A percentile compares a stretch with the other conserved stretches of the same genome.
Evolutionary conservation across 805 yeast genomes (phyloP).

Genomic region (Starmerella potacharoeniae): DNA sequence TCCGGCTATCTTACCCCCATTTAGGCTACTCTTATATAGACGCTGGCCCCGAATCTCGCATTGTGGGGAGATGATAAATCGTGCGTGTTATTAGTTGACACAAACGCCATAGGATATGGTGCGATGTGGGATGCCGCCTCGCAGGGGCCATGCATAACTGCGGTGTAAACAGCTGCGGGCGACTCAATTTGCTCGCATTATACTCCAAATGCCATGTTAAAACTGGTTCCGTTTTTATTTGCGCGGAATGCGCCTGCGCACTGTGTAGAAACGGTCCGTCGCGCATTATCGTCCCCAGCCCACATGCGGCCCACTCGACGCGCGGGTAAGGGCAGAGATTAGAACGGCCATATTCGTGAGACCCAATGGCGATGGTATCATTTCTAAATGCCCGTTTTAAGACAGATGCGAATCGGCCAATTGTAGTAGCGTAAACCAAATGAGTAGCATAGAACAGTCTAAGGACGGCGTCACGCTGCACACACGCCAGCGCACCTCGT

Average conservation of each 20-base stretch:
- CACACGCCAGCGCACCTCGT: neutral
- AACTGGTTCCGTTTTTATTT: too few species aligned
- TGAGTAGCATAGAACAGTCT: neutral
- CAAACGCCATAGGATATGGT: conserved; percentile 1
- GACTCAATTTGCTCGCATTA: too few species aligned
- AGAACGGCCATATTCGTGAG: neutral
- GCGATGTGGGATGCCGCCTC: neutral
- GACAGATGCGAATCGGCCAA: neutral
- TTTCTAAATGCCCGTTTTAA: neutral
- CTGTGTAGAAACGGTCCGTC: too few species aligned
- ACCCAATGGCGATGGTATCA: conserved; percentile 1
- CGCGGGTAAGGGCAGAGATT: neutral
- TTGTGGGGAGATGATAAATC: neutral
- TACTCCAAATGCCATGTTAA: too few species aligned
- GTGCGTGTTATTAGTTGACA: conserved; percentile 1
- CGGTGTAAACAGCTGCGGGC: too few species aligned
- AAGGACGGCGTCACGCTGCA: neutral
- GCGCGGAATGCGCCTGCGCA: too few species aligned
- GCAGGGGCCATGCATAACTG: too few species aligned
- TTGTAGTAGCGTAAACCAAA: neutral
- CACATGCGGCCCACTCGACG: neutral
- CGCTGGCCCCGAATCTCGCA: neutral
- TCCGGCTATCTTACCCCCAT: neutral
- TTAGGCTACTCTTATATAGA: neutral
- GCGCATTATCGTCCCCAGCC: too few species aligned